Conservation (phyloP, 345 rosid genomes). For the Acer yangbiense region DNA sequence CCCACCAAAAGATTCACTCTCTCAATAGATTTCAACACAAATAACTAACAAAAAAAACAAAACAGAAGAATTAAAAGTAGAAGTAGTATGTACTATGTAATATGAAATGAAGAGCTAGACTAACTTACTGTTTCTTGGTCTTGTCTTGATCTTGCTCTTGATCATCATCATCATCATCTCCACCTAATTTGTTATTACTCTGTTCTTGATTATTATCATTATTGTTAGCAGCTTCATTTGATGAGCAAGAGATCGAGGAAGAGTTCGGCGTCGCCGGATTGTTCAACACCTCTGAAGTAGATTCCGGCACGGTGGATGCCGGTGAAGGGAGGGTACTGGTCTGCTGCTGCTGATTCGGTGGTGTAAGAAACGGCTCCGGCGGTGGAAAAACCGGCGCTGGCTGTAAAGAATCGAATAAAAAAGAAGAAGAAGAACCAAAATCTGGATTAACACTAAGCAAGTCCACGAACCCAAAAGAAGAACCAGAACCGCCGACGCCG, state of each 20-base stretch:
- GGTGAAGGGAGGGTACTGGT: constrained; percentile 37
- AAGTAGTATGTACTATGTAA: constrained; percentile 7
- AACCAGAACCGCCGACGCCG: constrained; percentile 12
- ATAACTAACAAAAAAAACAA: neutral
- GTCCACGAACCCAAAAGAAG: constrained; percentile 51
- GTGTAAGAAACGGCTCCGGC: constrained; percentile 14
- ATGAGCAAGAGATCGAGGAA: constrained; percentile 75
- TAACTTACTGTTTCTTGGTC: constrained; percentile 75
- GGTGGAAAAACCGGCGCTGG: constrained; percentile 23
- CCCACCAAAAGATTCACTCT: neutral
- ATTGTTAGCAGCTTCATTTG: constrained; percentile 55
- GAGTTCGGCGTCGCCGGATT: constrained; percentile 87
- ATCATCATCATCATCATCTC: constrained; percentile 39
- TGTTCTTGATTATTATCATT: constrained; percentile 21
- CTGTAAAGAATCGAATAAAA: constrained; percentile 57
- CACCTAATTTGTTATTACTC: constrained; percentile 29
- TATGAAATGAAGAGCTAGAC: neutral
- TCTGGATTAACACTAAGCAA: constrained; percentile 49
- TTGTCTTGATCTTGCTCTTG: constrained; percentile 49
- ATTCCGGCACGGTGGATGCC: constrained; percentile 48
- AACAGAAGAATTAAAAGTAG: neutral
- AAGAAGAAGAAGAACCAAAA: constrained; percentile 41
- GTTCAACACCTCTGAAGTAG: constrained; percentile 70
- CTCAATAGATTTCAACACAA: neutral
- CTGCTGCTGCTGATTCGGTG: constrained; percentile 1